phyloP scores from a whole-genome alignment of 2,329 filamentous ascomycete genomes.

The Thelonectria olida region DNA sequence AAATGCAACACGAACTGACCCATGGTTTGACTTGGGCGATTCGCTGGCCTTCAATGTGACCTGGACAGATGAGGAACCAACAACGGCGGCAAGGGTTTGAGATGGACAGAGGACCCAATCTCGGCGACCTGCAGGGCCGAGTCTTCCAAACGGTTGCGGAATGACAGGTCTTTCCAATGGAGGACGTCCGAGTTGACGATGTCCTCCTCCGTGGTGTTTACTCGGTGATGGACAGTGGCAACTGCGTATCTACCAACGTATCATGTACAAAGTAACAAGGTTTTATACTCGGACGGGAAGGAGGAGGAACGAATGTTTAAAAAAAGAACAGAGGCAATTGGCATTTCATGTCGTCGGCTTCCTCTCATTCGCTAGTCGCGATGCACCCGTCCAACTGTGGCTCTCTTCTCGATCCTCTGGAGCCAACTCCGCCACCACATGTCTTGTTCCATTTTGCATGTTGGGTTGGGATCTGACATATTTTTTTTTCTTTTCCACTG shows the following conservation, averaged over 20 bases:
- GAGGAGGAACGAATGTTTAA: neutral
- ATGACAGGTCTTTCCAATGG: too few relatives aligned
- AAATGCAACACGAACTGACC: too few relatives aligned
- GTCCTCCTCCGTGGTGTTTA: too few relatives aligned
- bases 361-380: neutral
- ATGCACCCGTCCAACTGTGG: neutral
- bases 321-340: constrained; percentile 8
- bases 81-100: neutral
- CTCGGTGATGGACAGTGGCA: too few relatives aligned
- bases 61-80: neutral
- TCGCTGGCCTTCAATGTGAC: constrained; percentile 6
- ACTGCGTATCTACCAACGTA: too few relatives aligned
- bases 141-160: too few relatives aligned
- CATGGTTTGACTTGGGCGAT: neutral
- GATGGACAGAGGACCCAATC: neutral
- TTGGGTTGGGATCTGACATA: too few relatives aligned
- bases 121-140: too few relatives aligned
- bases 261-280: neutral
- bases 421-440: neutral
- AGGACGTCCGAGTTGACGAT: too few relatives aligned
- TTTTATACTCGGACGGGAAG: constrained; percentile 9
- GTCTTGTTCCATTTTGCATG: too few relatives aligned
- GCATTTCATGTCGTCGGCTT: neutral
- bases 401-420: neutral
- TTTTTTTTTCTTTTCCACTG: neutral